A percentile compares a stretch with the other conserved stretches of the same genome.
phyloP scores from a whole-genome alignment of 345 rosid species.

The Populus euphratica region DNA sequence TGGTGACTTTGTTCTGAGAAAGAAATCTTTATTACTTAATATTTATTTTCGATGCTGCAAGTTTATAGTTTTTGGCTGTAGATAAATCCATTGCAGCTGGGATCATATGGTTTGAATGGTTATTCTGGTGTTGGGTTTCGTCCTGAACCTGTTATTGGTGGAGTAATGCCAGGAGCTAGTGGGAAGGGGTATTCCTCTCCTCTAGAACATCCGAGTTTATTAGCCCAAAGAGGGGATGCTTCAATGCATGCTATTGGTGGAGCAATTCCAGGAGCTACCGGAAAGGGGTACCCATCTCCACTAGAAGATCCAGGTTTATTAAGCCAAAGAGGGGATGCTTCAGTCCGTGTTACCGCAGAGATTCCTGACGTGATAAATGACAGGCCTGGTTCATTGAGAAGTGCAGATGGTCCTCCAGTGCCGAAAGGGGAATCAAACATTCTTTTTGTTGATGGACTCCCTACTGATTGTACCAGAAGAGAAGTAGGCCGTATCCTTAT shows the following conservation, averaged over 20 bases:
- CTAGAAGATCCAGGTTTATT: slow-evolving; percentile 25
- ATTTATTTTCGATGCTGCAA: neutral
- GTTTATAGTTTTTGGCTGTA: neutral
- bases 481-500: slow-evolving; percentile 69
- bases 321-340: slow-evolving; percentile 31
- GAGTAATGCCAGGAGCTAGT: slow-evolving; percentile 26
- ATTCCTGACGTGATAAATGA: slow-evolving; percentile 29
- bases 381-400: slow-evolving; percentile 31
- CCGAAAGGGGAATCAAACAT: slow-evolving; percentile 37
- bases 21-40: neutral
- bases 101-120: slow-evolving; percentile 27
- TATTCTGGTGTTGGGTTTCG: slow-evolving; percentile 19
- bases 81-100: slow-evolving; percentile 25
- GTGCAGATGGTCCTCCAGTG: slow-evolving; percentile 16
- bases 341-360: slow-evolving; percentile 15
- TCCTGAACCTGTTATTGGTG: slow-evolving; percentile 28
- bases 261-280: slow-evolving; percentile 25
- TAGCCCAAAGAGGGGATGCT: slow-evolving; percentile 27
- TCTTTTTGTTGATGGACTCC: slow-evolving; percentile 57
- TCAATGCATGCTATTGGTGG: slow-evolving; percentile 19
- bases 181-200: slow-evolving; percentile 26
- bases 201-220: slow-evolving; percentile 26
- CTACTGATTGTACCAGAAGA: slow-evolving; percentile 59
- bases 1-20: neutral
- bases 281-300: slow-evolving; percentile 27